These are phyloP conservation scores for Aristolochia californica DNA, from an alignment of 164 flowering plant genomes.

Conservation along the genomic window DNA sequence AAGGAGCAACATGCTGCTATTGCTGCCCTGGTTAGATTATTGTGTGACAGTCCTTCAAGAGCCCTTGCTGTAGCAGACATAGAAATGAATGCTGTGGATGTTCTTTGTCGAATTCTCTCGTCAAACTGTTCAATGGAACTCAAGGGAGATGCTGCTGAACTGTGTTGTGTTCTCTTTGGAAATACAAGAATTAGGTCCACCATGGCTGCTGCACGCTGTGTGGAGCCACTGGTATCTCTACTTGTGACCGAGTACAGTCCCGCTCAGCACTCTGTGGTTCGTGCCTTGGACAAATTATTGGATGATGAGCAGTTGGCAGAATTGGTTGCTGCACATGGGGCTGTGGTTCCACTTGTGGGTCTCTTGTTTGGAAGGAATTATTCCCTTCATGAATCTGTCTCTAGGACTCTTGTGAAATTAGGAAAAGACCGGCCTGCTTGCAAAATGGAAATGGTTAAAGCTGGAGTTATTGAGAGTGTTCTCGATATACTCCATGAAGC, in stretches of 20 bases:
- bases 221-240: conserved; percentile 92
- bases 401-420: conserved; percentile 82
- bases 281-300: conserved; percentile 76
- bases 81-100: conserved; percentile 94
- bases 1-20: conserved; percentile 96
- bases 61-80: conserved; percentile 88
- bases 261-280: conserved; percentile 82
- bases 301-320: conserved; percentile 98
- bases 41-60: conserved; percentile 79
- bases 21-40: conserved; percentile 65
- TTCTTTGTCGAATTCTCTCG: conserved; percentile 82
- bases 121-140: conserved; percentile 84
- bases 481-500: conserved; percentile 87
- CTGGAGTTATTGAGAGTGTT: conserved; percentile 74
- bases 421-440: conserved; percentile 97
- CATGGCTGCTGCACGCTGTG: conserved; percentile 89
- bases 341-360: conserved; percentile 89
- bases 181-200: conserved; percentile 87
- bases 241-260: conserved; percentile 73
- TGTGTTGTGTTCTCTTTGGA: conserved; percentile 81
- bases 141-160: conserved; percentile 93
- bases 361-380: conserved; percentile 77
- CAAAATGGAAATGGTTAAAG: conserved; percentile 97
- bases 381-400: conserved; percentile 75
- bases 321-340: conserved; percentile 94